Evolutionary conservation across 257 asterid species (phyloP).

Genomic region (Penstemon eatonii): DNA sequence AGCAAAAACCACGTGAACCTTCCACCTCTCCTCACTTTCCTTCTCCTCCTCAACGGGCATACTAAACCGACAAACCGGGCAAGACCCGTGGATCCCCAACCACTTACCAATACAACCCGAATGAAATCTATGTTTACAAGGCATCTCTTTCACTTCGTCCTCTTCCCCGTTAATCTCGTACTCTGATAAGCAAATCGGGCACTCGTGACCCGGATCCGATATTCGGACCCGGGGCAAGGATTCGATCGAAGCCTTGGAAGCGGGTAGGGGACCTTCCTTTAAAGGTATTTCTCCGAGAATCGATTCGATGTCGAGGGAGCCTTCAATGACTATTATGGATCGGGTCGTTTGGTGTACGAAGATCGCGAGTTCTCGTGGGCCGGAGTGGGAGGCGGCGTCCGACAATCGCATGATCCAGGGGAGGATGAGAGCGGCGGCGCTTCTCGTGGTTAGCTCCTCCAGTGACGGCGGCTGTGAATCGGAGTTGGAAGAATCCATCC

Average conservation of each 20-base stretch:
- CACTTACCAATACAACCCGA: conserved; percentile 42
- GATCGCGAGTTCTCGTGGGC: conserved; percentile 41
- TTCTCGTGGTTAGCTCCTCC: conserved; percentile 44
- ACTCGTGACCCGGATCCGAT: conserved; percentile 44
- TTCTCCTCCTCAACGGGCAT: conserved; percentile 42
- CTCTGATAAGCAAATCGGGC: conserved; percentile 59
- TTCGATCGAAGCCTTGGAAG: conserved; percentile 56
- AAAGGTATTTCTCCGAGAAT: conserved; percentile 28
- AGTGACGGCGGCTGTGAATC: conserved; percentile 47
- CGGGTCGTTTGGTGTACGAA: conserved; percentile 44
- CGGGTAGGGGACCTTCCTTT: conserved; percentile 46
- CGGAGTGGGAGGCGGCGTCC: conserved; percentile 25
- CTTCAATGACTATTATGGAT: conserved; percentile 45
- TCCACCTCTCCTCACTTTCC: conserved; percentile 22
- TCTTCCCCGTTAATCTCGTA: conserved; percentile 32
- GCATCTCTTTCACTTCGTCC: conserved; percentile 50
- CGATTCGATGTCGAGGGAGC: conserved; percentile 37
- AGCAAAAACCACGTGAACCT: conserved; percentile 38
- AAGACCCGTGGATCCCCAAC: conserved; percentile 48
- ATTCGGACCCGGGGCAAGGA: conserved; percentile 42
- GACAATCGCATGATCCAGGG: conserved; percentile 40
- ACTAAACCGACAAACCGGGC: conserved; percentile 51
- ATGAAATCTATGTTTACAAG: conserved; percentile 51
- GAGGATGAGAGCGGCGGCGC: conserved; percentile 45
- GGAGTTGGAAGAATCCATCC: conserved; percentile 36